Evolutionary conservation across 1,284 basidiomycete genomes (phyloP).

Genomic region (Apiotrichum gamsii): DNA sequence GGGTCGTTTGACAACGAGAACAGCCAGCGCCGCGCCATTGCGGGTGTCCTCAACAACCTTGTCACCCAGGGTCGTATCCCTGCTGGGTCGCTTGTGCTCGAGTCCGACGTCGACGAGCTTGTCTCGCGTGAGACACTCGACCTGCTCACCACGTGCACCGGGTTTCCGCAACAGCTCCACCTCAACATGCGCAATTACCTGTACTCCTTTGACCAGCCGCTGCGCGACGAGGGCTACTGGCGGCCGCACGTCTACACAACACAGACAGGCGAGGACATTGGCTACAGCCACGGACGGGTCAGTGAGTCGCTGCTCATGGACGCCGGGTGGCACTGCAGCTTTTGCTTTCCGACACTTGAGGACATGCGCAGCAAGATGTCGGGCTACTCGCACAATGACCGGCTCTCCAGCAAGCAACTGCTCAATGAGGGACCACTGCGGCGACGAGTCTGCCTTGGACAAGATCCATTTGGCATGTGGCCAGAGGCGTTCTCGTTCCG

Average conservation of each 20-base stretch:
- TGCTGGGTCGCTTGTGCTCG: constrained; percentile 51
- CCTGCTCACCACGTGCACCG: constrained; percentile 56
- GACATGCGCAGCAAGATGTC: constrained; percentile 30
- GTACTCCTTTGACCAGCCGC: constrained; percentile 61
- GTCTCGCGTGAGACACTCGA: constrained; percentile 55
- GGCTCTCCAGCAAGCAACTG: constrained; percentile 15
- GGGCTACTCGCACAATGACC: constrained; percentile 31
- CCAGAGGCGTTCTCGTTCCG: constrained; percentile 26
- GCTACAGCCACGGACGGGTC: constrained; percentile 34
- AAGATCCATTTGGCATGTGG: constrained; percentile 31
- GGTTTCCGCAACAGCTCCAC: background rate
- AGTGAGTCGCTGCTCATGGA: constrained; percentile 56
- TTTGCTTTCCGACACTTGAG: constrained; percentile 26
- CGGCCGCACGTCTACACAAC: constrained; percentile 36
- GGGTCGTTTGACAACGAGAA: constrained; percentile 49
- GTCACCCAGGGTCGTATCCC: background rate
- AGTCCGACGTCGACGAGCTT: constrained; percentile 66
- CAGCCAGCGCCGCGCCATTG: background rate
- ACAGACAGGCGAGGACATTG: background rate
- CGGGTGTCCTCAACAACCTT: background rate
- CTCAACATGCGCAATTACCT: constrained; percentile 61
- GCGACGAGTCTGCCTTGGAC: constrained; percentile 20
- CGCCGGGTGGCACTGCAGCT: constrained; percentile 52
- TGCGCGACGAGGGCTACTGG: constrained; percentile 51
- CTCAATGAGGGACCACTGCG: constrained; percentile 12